Percentiles rank a stretch among this genome's conserved stretches.
Conservation (phyloP, 2,329 filamentous ascomycete species). For the Setomelanomma holmii region DNA sequence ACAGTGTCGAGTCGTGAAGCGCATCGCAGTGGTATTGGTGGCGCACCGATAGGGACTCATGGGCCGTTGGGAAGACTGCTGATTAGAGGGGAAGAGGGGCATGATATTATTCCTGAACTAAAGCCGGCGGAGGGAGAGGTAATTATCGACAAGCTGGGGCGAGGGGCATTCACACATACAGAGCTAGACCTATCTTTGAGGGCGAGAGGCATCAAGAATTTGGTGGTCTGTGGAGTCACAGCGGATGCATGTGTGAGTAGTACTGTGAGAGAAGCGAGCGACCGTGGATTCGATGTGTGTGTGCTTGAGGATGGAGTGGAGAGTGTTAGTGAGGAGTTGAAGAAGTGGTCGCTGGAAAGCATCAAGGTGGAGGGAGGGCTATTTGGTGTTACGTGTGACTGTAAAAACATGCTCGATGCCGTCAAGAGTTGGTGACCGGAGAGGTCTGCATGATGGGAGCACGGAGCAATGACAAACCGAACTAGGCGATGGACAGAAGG, state of each 20-base stretch:
- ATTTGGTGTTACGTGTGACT: conserved; percentile 34
- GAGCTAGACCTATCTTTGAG: conserved; percentile 61
- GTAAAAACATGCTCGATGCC: conserved; percentile 8
- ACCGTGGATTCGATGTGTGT: conserved; percentile 62
- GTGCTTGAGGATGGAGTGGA: conserved; percentile 58
- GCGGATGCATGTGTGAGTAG: conserved; percentile 64
- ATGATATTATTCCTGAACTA: conserved; percentile 64
- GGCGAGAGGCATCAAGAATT: conserved; percentile 60
- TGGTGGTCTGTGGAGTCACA: conserved; percentile 62
- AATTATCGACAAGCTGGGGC: conserved; percentile 63
- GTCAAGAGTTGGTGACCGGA: not conserved
- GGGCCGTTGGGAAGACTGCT: conserved; percentile 66
- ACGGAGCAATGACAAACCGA: not conserved
- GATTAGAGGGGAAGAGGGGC: conserved; percentile 64
- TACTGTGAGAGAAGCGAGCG: conserved; percentile 64
- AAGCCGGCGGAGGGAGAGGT: conserved; percentile 57
- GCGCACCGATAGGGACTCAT: conserved; percentile 58
- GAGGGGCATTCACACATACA: conserved; percentile 61
- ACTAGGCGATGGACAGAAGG: not conserved
- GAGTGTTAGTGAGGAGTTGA: conserved; percentile 37
- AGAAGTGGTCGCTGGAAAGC: conserved; percentile 37
- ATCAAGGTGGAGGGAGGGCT: conserved; percentile 38
- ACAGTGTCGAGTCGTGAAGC: conserved; percentile 63
- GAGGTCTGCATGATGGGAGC: no score
- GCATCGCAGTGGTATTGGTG: conserved; percentile 61